Evolutionary conservation across 768 basidiomycete species (phyloP), one percentile per base, ranked within the genome.

Genomic region (Pulveroboletus frians): DNA sequence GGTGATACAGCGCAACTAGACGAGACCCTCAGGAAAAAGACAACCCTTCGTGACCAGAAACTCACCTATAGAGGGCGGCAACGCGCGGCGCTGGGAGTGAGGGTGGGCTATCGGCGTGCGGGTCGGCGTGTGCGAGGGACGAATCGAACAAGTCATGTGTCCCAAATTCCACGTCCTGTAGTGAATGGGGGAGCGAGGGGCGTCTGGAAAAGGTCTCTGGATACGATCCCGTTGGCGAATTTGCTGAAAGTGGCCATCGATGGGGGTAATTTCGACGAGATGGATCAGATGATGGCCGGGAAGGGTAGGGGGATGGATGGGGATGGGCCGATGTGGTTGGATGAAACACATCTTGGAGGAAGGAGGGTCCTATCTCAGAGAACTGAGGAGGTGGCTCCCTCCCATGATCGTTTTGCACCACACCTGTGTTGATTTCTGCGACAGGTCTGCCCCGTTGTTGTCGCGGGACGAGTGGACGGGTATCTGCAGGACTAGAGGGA

Each of bases 11-110:
- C 73, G 44, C 78, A 73, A 56, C 81, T 81, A 55, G 29, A 46
- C 20, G 42, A 9, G 43, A n/a, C 23, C 15, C 29, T 54, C 52
- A 63, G 39, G 5, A 43, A 20, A n/a, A 21, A 5, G 29, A 41
- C 23, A 27, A 3, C 9, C 20, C 27, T 31, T 9, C 47, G 20
- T 7, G 20, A 43, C 11, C 35, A 27, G n/a, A 18, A 21, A 39
- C 75, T 42, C 56, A 80, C 85, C 77, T 81, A 69, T 86, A 87
- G 27, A 85, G 74, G 3, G 77, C 69, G 14, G 71, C 53, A 1
- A 76, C 53, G 55, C 39, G 55, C n/a, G 56, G 59, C 21, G 51
- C 43, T 51, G 46, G 18, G 7, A 13, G 20, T 6, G 35, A 5
- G 26, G 35, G 31, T 50, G 26, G 37, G 44, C 31, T 15, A 40